Evolutionary conservation across 352 stramenopile genomes (phyloP).

Genomic region (Phytophthora nicotianae): DNA sequence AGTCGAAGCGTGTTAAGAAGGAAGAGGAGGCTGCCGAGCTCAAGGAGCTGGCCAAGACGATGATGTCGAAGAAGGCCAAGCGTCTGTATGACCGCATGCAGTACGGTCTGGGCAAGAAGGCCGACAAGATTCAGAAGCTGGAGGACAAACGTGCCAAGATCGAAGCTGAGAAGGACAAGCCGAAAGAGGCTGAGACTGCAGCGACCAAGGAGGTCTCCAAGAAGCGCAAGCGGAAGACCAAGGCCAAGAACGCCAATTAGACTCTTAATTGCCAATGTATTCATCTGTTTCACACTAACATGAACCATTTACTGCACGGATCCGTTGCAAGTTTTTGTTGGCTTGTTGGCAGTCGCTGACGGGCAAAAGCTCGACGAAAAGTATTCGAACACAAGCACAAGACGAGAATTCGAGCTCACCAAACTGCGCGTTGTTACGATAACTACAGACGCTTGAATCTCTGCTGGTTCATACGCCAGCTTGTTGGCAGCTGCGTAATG

Average conservation of each 20-base stretch:
- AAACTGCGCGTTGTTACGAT: not conserved
- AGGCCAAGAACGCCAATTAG: slow-evolving; percentile 43
- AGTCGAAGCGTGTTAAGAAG: slow-evolving; percentile 81
- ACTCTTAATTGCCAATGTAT: slow-evolving; percentile 52
- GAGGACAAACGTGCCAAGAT: slow-evolving; percentile 82
- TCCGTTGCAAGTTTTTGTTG: too few species aligned
- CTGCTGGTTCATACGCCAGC: too few species aligned
- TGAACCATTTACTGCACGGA: too few species aligned
- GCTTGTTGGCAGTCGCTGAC: too few species aligned
- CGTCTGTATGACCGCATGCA: slow-evolving; percentile 93
- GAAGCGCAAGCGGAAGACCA: slow-evolving; percentile 45
- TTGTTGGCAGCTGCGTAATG: too few species aligned
- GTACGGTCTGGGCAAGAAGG: slow-evolving; percentile 89
- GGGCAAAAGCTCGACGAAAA: not conserved
- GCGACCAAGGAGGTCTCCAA: slow-evolving; percentile 43
- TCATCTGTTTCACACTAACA: slow-evolving; percentile 19
- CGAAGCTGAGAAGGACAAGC: slow-evolving; percentile 64
- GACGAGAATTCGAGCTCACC: not conserved
- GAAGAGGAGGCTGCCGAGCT: slow-evolving; percentile 79
- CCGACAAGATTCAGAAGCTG: slow-evolving; percentile 84
- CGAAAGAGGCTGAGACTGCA: slow-evolving; percentile 24
- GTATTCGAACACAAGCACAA: not conserved
- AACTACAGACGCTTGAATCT: not conserved
- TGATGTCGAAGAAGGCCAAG: slow-evolving; percentile 95
- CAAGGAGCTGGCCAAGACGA: slow-evolving; percentile 88